phyloP scores from a whole-genome alignment of 176 grass and related monocot genomes.

The Saccharum spontaneum region DNA sequence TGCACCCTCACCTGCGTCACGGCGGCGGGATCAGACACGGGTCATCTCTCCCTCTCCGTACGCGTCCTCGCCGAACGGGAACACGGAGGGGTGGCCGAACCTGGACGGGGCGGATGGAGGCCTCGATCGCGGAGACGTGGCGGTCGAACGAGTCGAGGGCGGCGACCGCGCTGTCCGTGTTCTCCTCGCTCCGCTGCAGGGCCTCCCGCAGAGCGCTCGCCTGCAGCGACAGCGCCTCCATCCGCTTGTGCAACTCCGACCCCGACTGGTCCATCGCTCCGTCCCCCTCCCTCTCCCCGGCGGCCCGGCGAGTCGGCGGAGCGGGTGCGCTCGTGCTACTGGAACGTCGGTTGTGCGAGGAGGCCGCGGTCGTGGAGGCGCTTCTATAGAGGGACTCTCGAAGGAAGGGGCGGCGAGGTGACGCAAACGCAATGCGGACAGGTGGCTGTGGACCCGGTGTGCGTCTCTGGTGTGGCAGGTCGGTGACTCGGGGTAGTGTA shows the following conservation, averaged over 20 bases:
- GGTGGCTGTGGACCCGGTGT: neutral
- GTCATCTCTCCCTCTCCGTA: neutral
- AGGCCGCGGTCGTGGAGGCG: neutral
- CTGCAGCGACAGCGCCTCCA: slow-evolving; percentile 39
- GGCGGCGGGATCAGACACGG: neutral
- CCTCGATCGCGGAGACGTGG: slow-evolving; percentile 71
- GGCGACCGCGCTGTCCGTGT: slow-evolving; percentile 51
- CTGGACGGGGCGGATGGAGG: slow-evolving; percentile 68
- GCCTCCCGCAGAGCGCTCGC: slow-evolving; percentile 52
- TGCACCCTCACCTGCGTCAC: slow-evolving; percentile 60
- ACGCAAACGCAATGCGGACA: neutral
- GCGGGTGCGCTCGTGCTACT: neutral
- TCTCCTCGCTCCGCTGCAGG: slow-evolving; percentile 52
- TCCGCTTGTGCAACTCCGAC: slow-evolving; percentile 25
- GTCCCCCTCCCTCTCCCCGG: neutral
- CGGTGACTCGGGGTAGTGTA: neutral
- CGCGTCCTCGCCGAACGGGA: neutral
- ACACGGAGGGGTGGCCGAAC: neutral
- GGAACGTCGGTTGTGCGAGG: neutral
- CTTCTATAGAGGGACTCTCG: neutral
- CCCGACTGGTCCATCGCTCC: slow-evolving; percentile 31
- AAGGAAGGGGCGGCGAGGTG: neutral
- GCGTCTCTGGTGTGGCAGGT: neutral
- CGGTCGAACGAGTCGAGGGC: slow-evolving; percentile 66
- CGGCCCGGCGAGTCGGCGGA: neutral